phyloP scores from a whole-genome alignment of 2,329 filamentous ascomycete species.

The Tolypocladium tropicale region DNA sequence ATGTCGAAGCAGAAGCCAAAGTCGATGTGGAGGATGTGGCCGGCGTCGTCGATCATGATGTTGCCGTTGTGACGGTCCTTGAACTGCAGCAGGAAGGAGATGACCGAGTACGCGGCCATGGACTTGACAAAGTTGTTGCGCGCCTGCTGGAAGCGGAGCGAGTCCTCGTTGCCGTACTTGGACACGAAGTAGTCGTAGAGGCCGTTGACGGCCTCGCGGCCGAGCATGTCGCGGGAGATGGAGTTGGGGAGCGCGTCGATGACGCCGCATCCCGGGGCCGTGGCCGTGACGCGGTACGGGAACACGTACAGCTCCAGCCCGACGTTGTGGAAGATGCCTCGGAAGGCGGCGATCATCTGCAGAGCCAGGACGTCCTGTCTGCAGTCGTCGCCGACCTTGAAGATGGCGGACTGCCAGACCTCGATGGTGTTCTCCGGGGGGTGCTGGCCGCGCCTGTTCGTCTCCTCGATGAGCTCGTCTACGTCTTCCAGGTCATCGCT shows the following conservation, averaged over 20 bases:
- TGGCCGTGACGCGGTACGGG: conserved; percentile 93
- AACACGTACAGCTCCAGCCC: conserved; percentile 96
- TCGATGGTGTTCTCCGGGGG: conserved; percentile 57
- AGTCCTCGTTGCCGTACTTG: conserved; percentile 95
- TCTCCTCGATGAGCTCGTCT: conserved; percentile 40
- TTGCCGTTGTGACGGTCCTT: conserved; percentile 99
- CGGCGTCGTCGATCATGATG: conserved; percentile 97
- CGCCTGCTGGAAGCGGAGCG: conserved; percentile 86
- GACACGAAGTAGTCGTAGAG: conserved; percentile 97
- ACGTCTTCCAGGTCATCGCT: conserved; percentile 38
- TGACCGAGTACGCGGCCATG: conserved; percentile 97
- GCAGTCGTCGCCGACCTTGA: conserved; percentile 98
- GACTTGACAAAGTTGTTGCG: conserved; percentile 97
- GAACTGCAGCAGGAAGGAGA: conserved; percentile 94
- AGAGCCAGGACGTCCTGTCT: conserved; percentile 92
- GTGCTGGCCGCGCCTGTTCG: conserved; percentile 24
- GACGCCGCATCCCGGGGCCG: conserved; percentile 91
- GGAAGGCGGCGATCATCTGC: conserved; percentile 96
- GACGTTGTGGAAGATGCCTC: conserved; percentile 90
- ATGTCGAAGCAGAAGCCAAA: conserved; percentile 99
- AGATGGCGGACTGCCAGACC: conserved; percentile 98
- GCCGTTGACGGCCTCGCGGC: conserved; percentile 93
- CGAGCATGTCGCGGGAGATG: conserved; percentile 97
- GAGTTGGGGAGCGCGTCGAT: conserved; percentile 98
- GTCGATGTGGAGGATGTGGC: conserved; percentile 96